A percentile compares a stretch with the other conserved stretches of the same genome.
Evolutionary conservation across 176 grass and related monocot species (phyloP).

Genomic region (Saccharum spontaneum): DNA sequence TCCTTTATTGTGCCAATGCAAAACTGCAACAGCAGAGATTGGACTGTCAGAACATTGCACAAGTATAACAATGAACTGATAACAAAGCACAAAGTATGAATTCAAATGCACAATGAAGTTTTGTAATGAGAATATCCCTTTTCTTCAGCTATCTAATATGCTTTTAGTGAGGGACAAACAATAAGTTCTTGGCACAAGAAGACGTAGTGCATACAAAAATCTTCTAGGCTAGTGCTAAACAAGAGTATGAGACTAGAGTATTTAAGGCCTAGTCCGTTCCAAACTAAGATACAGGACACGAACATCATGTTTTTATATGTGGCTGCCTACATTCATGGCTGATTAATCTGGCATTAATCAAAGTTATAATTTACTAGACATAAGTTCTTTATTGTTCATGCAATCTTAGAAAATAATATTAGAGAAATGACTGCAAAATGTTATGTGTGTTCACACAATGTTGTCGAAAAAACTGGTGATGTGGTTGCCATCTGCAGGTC

Average conservation of each 20-base stretch:
- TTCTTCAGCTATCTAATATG: neutral
- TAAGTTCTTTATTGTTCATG: neutral
- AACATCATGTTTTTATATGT: neutral
- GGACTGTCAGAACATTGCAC: slow-evolving; percentile 7
- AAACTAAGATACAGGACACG: neutral
- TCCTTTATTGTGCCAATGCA: slow-evolving; percentile 98
- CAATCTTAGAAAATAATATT: neutral
- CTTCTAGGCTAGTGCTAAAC: neutral
- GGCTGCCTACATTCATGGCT: neutral
- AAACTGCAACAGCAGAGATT: slow-evolving; percentile 56
- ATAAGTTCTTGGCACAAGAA: slow-evolving; percentile 9
- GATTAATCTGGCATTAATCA: neutral
- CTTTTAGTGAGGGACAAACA: neutral
- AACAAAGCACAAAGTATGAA: neutral
- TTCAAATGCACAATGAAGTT: neutral
- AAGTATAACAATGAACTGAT: neutral
- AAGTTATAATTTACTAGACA: neutral
- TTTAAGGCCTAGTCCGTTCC: neutral
- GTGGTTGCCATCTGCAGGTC: neutral
- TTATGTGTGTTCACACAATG: neutral
- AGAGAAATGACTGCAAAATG: neutral
- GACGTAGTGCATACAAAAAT: neutral
- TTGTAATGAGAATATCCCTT: neutral
- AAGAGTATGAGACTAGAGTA: neutral
- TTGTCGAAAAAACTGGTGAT: neutral